Evolutionary conservation across 352 stramenopile genomes (phyloP).

Genomic region (Phytophthora sp.): DNA sequence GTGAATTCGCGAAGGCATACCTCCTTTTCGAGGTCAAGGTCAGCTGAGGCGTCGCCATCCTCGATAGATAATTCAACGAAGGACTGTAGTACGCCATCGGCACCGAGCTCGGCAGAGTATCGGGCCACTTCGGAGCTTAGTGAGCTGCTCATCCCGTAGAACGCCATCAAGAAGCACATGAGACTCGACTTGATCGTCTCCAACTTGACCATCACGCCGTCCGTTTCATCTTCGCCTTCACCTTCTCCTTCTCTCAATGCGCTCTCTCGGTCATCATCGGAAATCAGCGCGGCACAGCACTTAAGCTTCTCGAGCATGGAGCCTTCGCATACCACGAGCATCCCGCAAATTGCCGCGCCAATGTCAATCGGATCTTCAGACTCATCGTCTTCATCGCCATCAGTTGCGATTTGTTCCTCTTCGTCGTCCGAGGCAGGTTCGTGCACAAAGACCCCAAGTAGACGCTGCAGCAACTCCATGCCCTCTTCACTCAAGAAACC

Average conservation of each 20-base stretch:
- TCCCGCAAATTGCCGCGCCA: constrained; percentile 56
- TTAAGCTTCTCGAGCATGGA: constrained; percentile 62
- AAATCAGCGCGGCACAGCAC: constrained; percentile 48
- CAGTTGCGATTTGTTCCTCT: constrained; percentile 29
- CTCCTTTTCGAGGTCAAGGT: constrained; percentile 44
- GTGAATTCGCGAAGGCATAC: constrained; percentile 74
- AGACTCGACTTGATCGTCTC: constrained; percentile 70
- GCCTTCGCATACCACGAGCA: constrained; percentile 77
- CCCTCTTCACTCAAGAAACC: constrained; percentile 65
- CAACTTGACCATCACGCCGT: constrained; percentile 41
- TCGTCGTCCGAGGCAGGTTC: constrained; percentile 45
- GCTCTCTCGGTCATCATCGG: constrained; percentile 38
- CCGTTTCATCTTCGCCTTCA: constrained; percentile 26
- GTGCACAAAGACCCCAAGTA: constrained; percentile 72
- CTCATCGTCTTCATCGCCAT: constrained; percentile 58
- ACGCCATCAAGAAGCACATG: constrained; percentile 82
- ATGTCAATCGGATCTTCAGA: constrained; percentile 61
- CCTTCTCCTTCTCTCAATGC: constrained; percentile 27
- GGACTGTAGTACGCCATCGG: constrained; percentile 67
- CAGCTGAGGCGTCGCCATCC: constrained; percentile 15
- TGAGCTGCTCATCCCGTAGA: constrained; percentile 86
- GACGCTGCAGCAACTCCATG: constrained; percentile 62
- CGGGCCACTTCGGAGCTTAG: constrained; percentile 74
- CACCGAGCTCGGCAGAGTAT: constrained; percentile 71
- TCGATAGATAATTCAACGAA: constrained; percentile 44